These are phyloP conservation scores for Clitoria ternatea DNA, from an alignment of 306 rosid genomes.

Conservation along the genomic window DNA sequence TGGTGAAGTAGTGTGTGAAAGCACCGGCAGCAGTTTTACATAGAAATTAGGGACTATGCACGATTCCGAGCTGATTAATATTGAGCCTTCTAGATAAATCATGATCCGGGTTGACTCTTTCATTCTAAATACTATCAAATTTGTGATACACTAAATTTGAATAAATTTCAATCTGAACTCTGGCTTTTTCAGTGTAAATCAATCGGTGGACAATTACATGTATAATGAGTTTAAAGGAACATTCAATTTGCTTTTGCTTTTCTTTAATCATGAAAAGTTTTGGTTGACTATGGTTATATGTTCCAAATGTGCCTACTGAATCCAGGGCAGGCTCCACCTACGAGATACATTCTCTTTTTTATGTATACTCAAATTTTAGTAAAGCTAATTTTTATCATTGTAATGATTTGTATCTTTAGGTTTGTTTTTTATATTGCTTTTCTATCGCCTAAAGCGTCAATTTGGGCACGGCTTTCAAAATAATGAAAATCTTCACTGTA, in stretches of 20 bases:
- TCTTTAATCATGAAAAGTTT: slow-evolving; percentile 34
- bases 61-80: background rate
- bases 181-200: background rate
- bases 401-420: slow-evolving; percentile 34
- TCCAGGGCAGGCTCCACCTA: slow-evolving; percentile 31
- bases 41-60: background rate
- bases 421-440: background rate
- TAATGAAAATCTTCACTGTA: background rate
- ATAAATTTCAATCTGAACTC: background rate
- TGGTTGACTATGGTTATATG: slow-evolving; percentile 37
- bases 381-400: slow-evolving; percentile 32
- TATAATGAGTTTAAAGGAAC: slow-evolving; percentile 15
- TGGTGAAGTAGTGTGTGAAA: background rate
- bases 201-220: slow-evolving; percentile 10
- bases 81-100: background rate
- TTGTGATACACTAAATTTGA: background rate
- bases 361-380: slow-evolving; percentile 16
- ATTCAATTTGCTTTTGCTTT: slow-evolving; percentile 17
- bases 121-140: background rate
- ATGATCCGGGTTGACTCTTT: slow-evolving; percentile 25
- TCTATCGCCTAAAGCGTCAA: slow-evolving; percentile 29
- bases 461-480: slow-evolving; percentile 25
- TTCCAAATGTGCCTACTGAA: slow-evolving; percentile 35
- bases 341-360: slow-evolving; percentile 25
- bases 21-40: background rate